Evolutionary conservation across 2,329 filamentous ascomycete genomes (phyloP).

Genomic region (Talaromyces rugulosus): DNA sequence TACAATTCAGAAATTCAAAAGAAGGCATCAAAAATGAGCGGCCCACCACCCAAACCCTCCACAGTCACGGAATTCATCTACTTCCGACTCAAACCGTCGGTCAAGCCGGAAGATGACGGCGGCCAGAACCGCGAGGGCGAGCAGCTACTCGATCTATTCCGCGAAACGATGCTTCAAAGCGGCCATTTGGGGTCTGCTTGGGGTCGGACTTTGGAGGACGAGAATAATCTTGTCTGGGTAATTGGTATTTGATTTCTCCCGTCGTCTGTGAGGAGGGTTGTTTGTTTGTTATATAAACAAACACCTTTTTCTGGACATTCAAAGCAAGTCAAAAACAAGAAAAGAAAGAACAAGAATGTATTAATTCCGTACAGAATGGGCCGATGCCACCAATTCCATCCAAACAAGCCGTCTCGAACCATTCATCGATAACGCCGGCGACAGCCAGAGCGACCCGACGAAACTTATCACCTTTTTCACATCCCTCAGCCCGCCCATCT

Average conservation of each 20-base stretch:
- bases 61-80: slow-evolving; percentile 32
- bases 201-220: slow-evolving; percentile 35
- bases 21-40: slow-evolving; percentile 4
- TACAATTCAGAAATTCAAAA: neutral
- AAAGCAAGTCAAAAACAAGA: neutral
- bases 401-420: slow-evolving; percentile 17
- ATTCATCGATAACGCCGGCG: slow-evolving; percentile 18
- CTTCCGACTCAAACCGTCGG: slow-evolving; percentile 32
- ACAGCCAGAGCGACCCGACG: slow-evolving; percentile 9
- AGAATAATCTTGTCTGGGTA: slow-evolving; percentile 32
- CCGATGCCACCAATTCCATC: slow-evolving; percentile 25
- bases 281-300: too few species aligned
- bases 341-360: neutral
- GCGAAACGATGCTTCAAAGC: slow-evolving; percentile 27
- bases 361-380: slow-evolving; percentile 25
- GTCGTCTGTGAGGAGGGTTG: neutral
- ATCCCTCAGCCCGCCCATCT: slow-evolving; percentile 26
- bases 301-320: neutral
- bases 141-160: slow-evolving; percentile 25
- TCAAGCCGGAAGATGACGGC: slow-evolving; percentile 35
- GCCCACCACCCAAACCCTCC: slow-evolving; percentile 8
- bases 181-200: slow-evolving; percentile 33
- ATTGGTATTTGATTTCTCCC: slow-evolving; percentile 26
- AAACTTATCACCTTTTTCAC: slow-evolving; percentile 24
- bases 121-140: slow-evolving; percentile 29